These are phyloP conservation scores for Podospora bellae-mahoneyi DNA, from an alignment of 495 filamentous ascomycete species.

Conservation along the genomic window DNA sequence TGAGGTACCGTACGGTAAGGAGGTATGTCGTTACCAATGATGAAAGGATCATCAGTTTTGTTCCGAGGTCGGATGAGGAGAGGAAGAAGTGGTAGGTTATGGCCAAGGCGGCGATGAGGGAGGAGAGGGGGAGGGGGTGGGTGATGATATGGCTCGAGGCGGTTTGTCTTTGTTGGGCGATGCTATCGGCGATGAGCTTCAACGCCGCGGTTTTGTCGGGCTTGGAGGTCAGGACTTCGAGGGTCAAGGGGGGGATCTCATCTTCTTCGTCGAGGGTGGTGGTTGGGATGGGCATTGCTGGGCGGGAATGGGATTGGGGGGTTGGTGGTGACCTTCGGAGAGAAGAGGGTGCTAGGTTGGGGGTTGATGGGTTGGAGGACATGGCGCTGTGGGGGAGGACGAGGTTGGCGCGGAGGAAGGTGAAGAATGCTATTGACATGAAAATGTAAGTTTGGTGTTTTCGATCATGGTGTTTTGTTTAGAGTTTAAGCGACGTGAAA, in stretches of 20 bases:
- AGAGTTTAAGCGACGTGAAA: constrained; percentile 11
- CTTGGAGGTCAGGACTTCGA: constrained; percentile 34
- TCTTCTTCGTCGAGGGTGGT: constrained; percentile 28
- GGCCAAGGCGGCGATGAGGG: constrained; percentile 28
- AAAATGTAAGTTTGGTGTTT: background rate
- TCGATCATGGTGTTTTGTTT: background rate
- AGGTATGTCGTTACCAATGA: constrained; percentile 42
- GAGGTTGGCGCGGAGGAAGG: constrained; percentile 55
- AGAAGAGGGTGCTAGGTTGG: constrained; percentile 36
- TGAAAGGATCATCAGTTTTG: constrained; percentile 32
- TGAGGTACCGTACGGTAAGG: constrained; percentile 40
- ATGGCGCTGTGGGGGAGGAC: constrained; percentile 47
- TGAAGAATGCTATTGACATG: constrained; percentile 50
- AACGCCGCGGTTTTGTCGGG: constrained; percentile 43
- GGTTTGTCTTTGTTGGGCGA: constrained; percentile 46
- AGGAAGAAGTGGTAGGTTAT: constrained; percentile 38
- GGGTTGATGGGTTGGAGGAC: constrained; percentile 41
- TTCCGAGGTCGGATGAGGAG: constrained; percentile 33
- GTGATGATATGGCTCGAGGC: constrained; percentile 37
- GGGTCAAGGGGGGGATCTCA: constrained; percentile 42
- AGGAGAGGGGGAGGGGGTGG: constrained; percentile 40
- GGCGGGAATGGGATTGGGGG: constrained; percentile 24
- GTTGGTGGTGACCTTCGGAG: constrained; percentile 20
- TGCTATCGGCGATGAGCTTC: constrained; percentile 44
- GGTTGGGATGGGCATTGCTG: constrained; percentile 16